A percentile compares a stretch with the other conserved stretches of the same genome.
Conservation (phyloP, 495 filamentous ascomycete genomes). For the Hypoxylon lenormandii region DNA sequence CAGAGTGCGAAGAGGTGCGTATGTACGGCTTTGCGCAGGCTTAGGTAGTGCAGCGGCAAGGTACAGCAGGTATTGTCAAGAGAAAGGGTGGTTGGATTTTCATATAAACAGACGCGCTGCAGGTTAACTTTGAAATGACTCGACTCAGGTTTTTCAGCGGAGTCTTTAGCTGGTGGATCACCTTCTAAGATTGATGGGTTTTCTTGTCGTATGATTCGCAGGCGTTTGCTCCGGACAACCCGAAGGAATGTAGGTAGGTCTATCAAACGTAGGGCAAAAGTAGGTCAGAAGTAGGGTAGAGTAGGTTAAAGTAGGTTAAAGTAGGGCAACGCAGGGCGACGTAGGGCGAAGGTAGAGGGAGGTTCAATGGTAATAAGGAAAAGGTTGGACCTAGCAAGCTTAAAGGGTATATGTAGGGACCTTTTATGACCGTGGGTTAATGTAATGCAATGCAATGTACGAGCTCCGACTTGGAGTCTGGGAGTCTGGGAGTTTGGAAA, state of each 20-base stretch:
- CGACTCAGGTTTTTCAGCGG: constrained; percentile 24
- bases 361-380: not conserved
- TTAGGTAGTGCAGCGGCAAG: not conserved
- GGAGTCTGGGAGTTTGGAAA: not conserved
- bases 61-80: not conserved
- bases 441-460: not conserved
- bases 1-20: constrained; percentile 1
- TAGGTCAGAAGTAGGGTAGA: not conserved
- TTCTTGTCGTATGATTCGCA: constrained; percentile 42
- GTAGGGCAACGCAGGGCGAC: not conserved
- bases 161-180: constrained; percentile 28
- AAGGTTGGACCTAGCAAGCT: constrained; percentile 2
- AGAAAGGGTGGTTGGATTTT: constrained; percentile 14
- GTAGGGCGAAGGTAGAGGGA: constrained; percentile 4
- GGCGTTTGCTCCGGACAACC: constrained; percentile 41
- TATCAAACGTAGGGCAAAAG: constrained; percentile 19
- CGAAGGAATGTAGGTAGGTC: constrained; percentile 37
- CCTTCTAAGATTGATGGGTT: constrained; percentile 12
- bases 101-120: constrained; percentile 33
- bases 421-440: constrained; percentile 1
- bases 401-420: not conserved
- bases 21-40: not conserved
- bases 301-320: constrained; percentile 14
- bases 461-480: not conserved
- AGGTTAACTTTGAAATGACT: constrained; percentile 33